phyloP scores from a whole-genome alignment of 306 rosid genomes.

The Senna tora region DNA sequence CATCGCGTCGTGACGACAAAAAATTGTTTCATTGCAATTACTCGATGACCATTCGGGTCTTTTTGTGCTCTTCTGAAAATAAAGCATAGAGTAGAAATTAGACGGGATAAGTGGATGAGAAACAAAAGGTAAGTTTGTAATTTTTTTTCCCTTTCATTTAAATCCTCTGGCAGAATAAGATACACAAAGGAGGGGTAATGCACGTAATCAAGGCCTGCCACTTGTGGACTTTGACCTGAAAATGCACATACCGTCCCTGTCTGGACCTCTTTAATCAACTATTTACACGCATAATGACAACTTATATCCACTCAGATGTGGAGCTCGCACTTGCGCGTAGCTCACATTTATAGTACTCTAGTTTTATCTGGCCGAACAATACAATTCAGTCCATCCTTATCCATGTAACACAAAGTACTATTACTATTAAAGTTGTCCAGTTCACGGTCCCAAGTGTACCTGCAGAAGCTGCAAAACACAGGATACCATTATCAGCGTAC shows the following conservation, averaged over 20 bases:
- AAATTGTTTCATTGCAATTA: too few relatives aligned
- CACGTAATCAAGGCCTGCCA: constrained; percentile 76
- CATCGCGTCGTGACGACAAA: too few relatives aligned
- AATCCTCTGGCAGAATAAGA: constrained; percentile 33
- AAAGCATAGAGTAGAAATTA: constrained; percentile 24
- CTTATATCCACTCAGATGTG: constrained; percentile 52
- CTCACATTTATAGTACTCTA: constrained; percentile 52
- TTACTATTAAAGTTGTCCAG: constrained; percentile 47
- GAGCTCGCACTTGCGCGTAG: constrained; percentile 55
- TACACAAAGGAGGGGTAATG: constrained; percentile 58
- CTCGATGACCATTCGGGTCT: constrained; percentile 32
- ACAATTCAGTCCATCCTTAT: constrained; percentile 47
- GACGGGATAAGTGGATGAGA: not conserved
- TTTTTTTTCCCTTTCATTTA: constrained; percentile 23
- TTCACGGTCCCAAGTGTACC: constrained; percentile 40
- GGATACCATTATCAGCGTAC: constrained; percentile 28
- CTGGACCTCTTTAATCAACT: constrained; percentile 61
- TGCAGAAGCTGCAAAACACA: constrained; percentile 64
- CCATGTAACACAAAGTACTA: constrained; percentile 47
- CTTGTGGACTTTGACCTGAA: constrained; percentile 81
- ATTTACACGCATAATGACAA: constrained; percentile 69
- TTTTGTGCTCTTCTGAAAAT: not conserved
- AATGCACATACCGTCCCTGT: constrained; percentile 47
- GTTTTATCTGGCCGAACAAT: constrained; percentile 39
- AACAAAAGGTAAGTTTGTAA: constrained; percentile 30